Evolutionary conservation across 805 yeast species (phyloP), one percentile per base, ranked within the genome.

Genomic region (Saccharomycopsis babjevae): DNA sequence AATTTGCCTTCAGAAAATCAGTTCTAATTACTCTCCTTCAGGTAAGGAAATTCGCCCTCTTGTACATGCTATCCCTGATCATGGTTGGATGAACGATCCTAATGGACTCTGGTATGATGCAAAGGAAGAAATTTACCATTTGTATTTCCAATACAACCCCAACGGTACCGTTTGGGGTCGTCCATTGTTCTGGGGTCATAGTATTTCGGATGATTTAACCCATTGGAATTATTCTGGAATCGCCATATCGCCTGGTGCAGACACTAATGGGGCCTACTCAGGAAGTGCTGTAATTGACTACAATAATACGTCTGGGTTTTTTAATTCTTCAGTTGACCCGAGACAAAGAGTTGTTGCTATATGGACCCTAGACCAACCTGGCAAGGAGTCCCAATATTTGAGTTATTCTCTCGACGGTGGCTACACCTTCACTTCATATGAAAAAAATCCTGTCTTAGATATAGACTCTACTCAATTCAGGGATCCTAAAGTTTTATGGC

Each of bases 11-110:
- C 46, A 40, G 22, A 40, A 18, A 18, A 40, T 40, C 46, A 40
- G 46, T 40, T 40, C 20, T 40, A 40, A 16, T 40, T 40, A 40
- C 46, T 40, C 46, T 40, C 7, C 4, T 40, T 40, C 54, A 28
- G 34, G 18, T 50, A 40, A 40, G 22, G 22, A 52, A 28, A 30
- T 15, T 10, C 38, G 56, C 18, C 56, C 56, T 6, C 13, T 52
- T 28, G 55, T 68, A 39, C 79, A 76, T 62, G 70, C 67, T 50
- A 66, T 77, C 2, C 78, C 79, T 1, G 61, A 65, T 6, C 54
- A 59, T 6, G 75, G 74, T 5, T 76, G 76, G 73, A 72, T 76
- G 76, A 76, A 76, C 64, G 79, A 76, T 63, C 79, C 79, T n/a
- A 76, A 76, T 61, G 79, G 79, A 6, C 64, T 75, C 56, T 68